These are phyloP conservation scores for Arthrobotrys musiformis DNA, from an alignment of 2,329 filamentous ascomycete species.

Conservation along the genomic window DNA sequence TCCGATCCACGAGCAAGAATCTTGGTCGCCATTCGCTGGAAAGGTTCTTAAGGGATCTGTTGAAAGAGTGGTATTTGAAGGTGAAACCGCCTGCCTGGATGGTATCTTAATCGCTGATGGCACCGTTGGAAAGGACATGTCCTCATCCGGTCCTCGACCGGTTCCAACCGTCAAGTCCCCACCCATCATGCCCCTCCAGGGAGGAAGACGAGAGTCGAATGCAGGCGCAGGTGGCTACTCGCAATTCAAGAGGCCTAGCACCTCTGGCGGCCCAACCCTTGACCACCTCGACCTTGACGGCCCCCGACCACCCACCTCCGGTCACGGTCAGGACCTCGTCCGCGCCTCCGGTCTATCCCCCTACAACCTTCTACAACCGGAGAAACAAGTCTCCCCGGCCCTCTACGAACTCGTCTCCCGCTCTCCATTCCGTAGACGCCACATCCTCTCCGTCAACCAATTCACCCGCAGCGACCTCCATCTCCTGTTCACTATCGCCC, in stretches of 20 bases:
- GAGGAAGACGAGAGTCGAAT: constrained; percentile 43
- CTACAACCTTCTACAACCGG: constrained; percentile 48
- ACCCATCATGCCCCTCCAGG: constrained; percentile 31
- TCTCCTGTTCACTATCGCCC: constrained; percentile 92
- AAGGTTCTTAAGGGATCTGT: constrained; percentile 76
- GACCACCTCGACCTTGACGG: constrained; percentile 62
- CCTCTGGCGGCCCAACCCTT: constrained; percentile 63
- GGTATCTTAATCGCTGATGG: constrained; percentile 71
- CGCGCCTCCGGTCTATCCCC: constrained; percentile 30
- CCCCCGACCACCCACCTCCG: constrained; percentile 59
- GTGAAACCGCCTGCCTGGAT: constrained; percentile 79
- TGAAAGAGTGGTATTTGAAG: constrained; percentile 79
- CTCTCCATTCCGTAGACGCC: constrained; percentile 87
- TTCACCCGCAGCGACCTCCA: constrained; percentile 90
- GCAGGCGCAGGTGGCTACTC: constrained; percentile 61
- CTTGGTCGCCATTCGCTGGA: constrained; percentile 79
- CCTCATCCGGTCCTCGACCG: constrained; percentile 68
- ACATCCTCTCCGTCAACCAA: constrained; percentile 91
- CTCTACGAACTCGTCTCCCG: constrained; percentile 68
- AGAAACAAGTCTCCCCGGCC: constrained; percentile 53
- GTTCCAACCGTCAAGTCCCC: constrained; percentile 57
- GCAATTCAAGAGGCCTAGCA: constrained; percentile 69
- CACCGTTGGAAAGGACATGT: constrained; percentile 78
- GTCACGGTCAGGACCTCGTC: constrained; percentile 55
- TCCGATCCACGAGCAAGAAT: constrained; percentile 68